Evolutionary conservation across 805 yeast species (phyloP).

Genomic region (Ogataea chonburiensis): DNA sequence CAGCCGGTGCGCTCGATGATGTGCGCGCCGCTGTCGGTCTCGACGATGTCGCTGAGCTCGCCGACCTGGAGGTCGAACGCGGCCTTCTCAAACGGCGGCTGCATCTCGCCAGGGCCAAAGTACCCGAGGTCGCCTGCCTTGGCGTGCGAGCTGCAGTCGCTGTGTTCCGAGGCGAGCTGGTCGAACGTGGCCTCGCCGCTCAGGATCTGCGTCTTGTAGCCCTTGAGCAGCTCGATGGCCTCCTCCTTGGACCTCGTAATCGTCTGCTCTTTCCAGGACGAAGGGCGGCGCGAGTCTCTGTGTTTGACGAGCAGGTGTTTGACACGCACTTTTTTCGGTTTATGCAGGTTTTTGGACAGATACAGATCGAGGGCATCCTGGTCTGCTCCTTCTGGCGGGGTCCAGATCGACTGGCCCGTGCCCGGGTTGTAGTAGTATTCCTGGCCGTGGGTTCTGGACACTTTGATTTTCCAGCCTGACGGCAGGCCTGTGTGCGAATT

Average conservation of each 20-base stretch:
- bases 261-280: conserved; percentile 78
- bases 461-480: conserved; percentile 74
- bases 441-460: conserved; percentile 75
- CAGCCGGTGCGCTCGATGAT: conserved; percentile 80
- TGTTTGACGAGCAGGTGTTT: conserved; percentile 85
- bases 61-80: conserved; percentile 81
- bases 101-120: conserved; percentile 92
- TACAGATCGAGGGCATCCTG: conserved; percentile 54
- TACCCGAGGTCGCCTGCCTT: conserved; percentile 91
- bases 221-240: conserved; percentile 63
- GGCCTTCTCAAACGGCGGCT: conserved; percentile 88
- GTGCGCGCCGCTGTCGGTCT: conserved; percentile 89
- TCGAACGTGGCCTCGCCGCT: conserved; percentile 65
- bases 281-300: conserved; percentile 79
- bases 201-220: conserved; percentile 55
- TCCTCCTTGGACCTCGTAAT: conserved; percentile 83
- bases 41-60: conserved; percentile 78
- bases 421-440: conserved; percentile 78
- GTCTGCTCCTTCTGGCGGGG: conserved; percentile 84
- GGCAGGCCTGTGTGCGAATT: conserved; percentile 70
- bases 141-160: conserved; percentile 85
- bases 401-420: conserved; percentile 82
- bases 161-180: conserved; percentile 75
- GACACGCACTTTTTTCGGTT: conserved; percentile 71
- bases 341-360: conserved; percentile 43